phyloP scores from a whole-genome alignment of 148 eudicot species.

The Rhododendron ferrugineum region DNA sequence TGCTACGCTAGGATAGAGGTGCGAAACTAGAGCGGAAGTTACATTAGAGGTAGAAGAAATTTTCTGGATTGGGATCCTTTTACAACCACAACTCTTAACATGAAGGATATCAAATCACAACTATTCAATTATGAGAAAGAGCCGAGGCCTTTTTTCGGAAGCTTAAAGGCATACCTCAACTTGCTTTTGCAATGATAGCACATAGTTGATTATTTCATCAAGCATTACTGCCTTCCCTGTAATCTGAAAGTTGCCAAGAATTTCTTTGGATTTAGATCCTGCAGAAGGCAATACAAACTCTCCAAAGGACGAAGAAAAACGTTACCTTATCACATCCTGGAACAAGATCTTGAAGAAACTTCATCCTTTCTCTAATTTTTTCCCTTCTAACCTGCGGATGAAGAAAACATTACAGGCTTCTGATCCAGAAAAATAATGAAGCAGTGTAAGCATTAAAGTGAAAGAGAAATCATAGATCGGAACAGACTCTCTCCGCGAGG shows the following conservation, averaged over 20 bases:
- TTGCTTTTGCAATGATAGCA: constrained; percentile 18
- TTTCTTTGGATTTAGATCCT: neutral
- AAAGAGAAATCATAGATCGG: neutral
- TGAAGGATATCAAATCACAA: neutral
- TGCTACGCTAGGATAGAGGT: neutral
- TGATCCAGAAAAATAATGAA: neutral
- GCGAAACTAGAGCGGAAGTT: neutral
- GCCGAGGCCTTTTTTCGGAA: neutral
- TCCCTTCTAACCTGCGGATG: constrained; percentile 16
- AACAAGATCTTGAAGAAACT: constrained; percentile 21
- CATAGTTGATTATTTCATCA: constrained; percentile 22
- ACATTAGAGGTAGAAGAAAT: neutral
- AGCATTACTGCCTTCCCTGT: constrained; percentile 23
- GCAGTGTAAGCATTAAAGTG: neutral
- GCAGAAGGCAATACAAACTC: neutral
- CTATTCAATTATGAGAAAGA: neutral
- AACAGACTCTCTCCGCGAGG: constrained; percentile 22
- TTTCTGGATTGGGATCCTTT: neutral
- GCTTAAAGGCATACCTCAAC: constrained; percentile 13
- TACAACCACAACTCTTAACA: neutral
- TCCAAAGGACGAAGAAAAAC: neutral
- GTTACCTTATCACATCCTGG: constrained; percentile 21
- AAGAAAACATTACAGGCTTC: neutral
- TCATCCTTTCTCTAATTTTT: constrained; percentile 18
- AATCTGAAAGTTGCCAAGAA: constrained; percentile 9